Conservation (phyloP, 1,284 basidiomycete species). For the Vanrija pseudolonga region DNA sequence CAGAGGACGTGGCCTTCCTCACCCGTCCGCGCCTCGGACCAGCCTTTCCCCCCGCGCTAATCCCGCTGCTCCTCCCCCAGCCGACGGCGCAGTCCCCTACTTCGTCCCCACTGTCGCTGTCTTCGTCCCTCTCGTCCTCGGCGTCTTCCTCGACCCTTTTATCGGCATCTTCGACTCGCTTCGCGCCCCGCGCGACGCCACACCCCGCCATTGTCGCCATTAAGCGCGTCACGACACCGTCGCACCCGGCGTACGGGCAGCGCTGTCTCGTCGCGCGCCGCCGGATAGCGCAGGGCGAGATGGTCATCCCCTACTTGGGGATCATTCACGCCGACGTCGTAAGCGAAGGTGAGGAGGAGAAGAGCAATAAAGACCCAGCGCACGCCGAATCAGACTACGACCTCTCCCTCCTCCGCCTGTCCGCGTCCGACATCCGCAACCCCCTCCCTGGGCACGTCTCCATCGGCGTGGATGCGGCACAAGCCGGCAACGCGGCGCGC, state of each 20-base stretch:
- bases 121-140: background rate
- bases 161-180: conserved; percentile 3
- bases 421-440: conserved; percentile 27
- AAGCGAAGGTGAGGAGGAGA: no score
- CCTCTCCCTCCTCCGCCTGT: conserved; percentile 64
- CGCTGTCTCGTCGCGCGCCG: conserved; percentile 71
- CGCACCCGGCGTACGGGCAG: conserved; percentile 77
- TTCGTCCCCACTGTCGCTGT: background rate
- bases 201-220: conserved; percentile 40
- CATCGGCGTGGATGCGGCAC: conserved; percentile 63
- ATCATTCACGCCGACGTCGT: conserved; percentile 54
- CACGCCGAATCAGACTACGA: conserved; percentile 65
- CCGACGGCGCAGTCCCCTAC: background rate
- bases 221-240: conserved; percentile 34
- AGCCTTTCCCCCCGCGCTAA: conserved; percentile 31
- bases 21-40: conserved; percentile 37
- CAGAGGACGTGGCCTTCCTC: conserved; percentile 38
- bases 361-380: conserved; percentile 66
- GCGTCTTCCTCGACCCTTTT: background rate
- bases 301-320: conserved; percentile 77
- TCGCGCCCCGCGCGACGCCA: conserved; percentile 19
- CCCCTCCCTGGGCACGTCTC: conserved; percentile 34
- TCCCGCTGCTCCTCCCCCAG: conserved; percentile 20
- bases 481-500: conserved; percentile 75
- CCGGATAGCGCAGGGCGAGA: conserved; percentile 63